Conservation (phyloP, 1,284 basidiomycete genomes). For the Flammula alnicola region DNA sequence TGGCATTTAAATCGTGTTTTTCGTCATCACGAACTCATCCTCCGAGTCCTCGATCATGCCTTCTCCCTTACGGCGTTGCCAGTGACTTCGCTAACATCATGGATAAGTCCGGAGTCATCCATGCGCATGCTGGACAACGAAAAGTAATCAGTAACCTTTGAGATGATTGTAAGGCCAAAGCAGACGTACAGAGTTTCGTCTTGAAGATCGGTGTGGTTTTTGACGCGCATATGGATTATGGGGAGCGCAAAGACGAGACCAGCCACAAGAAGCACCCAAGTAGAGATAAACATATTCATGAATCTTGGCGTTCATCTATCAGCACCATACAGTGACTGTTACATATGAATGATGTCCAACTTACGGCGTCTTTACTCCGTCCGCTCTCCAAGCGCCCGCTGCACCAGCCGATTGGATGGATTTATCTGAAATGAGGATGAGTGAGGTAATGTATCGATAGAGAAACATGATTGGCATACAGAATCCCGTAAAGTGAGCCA, state of each 20-base stretch:
- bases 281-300: conserved; percentile 54
- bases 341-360: too few relatives aligned
- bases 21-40: too few relatives aligned
- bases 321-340: neutral
- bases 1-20: too few relatives aligned
- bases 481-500: too few relatives aligned
- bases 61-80: too few relatives aligned
- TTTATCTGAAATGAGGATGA: conserved; percentile 53
- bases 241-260: conserved; percentile 50
- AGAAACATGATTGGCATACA: too few relatives aligned
- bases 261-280: conserved; percentile 47
- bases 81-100: too few relatives aligned
- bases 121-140: conserved; percentile 2
- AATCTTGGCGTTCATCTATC: conserved; percentile 31
- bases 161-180: too few relatives aligned
- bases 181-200: conserved; percentile 15
- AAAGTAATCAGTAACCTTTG: too few relatives aligned
- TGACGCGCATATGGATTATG: conserved; percentile 53
- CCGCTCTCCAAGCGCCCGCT: conserved; percentile 50
- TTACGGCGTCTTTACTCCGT: conserved; percentile 44
- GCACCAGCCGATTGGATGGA: conserved; percentile 53
- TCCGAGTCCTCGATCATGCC: too few relatives aligned
- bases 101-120: conserved; percentile 13
- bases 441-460: too few relatives aligned
- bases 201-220: conserved; percentile 19